phyloP scores from a whole-genome alignment of 305 asterid genomes.

The Fraxinus nigra region DNA sequence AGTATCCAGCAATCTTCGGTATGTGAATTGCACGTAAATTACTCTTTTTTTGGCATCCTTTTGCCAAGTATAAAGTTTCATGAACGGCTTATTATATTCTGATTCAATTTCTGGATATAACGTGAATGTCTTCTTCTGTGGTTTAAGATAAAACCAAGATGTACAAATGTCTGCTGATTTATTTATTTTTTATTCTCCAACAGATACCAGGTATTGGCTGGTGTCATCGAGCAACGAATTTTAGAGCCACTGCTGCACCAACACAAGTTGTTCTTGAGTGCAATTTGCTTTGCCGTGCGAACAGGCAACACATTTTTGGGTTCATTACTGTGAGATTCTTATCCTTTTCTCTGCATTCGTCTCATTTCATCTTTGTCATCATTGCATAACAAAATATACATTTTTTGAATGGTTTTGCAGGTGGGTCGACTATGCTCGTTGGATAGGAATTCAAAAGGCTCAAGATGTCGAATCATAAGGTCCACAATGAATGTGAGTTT shows the following conservation, averaged over 20 bases:
- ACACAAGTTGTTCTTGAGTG: conserved; percentile 70
- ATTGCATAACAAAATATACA: background rate
- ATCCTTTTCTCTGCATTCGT: background rate
- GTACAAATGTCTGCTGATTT: background rate
- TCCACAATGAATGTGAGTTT: conserved; percentile 13
- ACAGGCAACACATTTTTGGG: conserved; percentile 92
- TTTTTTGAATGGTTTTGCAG: conserved; percentile 37
- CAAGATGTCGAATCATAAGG: conserved; percentile 32
- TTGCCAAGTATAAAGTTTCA: background rate
- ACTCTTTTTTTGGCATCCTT: background rate
- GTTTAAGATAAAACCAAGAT: background rate
- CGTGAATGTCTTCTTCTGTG: background rate
- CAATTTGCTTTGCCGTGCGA: conserved; percentile 84
- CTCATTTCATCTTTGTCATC: background rate
- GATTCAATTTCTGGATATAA: background rate
- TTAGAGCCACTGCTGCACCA: conserved; percentile 81
- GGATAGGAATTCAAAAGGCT: conserved; percentile 75
- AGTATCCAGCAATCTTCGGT: conserved; percentile 86
- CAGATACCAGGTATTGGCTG: conserved; percentile 90
- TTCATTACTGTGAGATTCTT: conserved; percentile 69
- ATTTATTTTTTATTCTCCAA: conserved; percentile 15
- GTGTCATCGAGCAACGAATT: conserved; percentile 81
- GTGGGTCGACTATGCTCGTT: conserved; percentile 94
- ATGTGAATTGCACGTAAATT: conserved; percentile 22
- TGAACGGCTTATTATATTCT: background rate